phyloP scores from a whole-genome alignment of 495 filamentous ascomycete genomes.

The Trichoderma asperelloides region DNA sequence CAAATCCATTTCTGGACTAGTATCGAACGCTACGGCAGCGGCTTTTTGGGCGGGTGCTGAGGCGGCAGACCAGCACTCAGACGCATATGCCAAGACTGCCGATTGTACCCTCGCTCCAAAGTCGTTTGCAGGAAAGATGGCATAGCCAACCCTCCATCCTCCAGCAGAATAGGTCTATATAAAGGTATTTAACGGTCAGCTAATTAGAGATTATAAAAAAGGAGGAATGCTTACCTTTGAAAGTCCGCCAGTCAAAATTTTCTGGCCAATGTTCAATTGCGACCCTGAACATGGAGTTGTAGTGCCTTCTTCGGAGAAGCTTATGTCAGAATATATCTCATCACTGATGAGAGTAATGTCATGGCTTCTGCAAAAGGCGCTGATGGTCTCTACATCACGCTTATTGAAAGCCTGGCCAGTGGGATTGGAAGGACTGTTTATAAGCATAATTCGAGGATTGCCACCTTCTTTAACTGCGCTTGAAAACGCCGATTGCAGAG shows the following conservation, averaged over 20 bases:
- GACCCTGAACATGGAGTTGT: background rate
- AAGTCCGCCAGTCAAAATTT: background rate
- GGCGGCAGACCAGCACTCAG: background rate
- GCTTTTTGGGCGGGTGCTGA: background rate
- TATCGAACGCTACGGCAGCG: background rate
- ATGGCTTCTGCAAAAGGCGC: background rate
- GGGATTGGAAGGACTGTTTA: background rate
- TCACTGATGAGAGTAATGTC: background rate
- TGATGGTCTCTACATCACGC: background rate
- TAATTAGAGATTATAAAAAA: too few relatives aligned
- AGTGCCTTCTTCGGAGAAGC: background rate
- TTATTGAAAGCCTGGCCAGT: background rate
- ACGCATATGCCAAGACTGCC: background rate
- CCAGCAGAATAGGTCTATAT: background rate
- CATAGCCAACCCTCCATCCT: background rate
- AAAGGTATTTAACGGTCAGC: too few relatives aligned
- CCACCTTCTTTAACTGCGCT: background rate
- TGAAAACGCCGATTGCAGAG: background rate
- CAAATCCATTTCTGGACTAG: background rate
- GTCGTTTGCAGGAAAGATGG: background rate
- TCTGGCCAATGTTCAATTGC: background rate
- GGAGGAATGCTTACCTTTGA: background rate
- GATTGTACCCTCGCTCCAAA: background rate
- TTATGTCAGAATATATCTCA: background rate
- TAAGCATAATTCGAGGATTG: background rate